Base-by-base conservation (phyloP, 1,284 basidiomycete species). In the Ustilago crameri region DNA sequence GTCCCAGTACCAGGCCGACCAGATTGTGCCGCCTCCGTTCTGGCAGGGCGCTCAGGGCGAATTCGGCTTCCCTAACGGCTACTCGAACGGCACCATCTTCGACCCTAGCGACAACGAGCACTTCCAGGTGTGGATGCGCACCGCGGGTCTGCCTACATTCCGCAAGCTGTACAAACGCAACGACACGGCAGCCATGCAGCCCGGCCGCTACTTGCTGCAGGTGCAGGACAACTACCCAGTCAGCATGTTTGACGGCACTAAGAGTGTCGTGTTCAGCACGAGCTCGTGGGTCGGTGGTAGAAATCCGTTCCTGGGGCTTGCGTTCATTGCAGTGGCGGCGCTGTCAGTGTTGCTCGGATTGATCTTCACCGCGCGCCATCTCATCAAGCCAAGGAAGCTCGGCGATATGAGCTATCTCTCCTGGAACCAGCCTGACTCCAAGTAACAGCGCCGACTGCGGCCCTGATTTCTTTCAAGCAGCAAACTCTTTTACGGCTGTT, bases 101-200 rank as follows among this genome's bases (percentile, higher is more conserved):
- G 86, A 97, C 80, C 86, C 98, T 32, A 86, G 86, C 51, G 80
- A 84, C 1, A 89, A 98, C 82, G 93, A 98, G 84, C 95, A 94
- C 82, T 98, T 99, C 86, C 94, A 97, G 85, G 95, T 98, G 76
- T 99, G 96, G 96, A 99, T 99, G 96, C 89, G 95, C 64, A 95
- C 93, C 2, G 93, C 96, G 1, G 95, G 95, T 22, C 85, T 98
- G 54, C 95, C 96, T 0, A 97, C 95, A 1, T 98, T 99, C 85
- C 90, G 93, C 42, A 98, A 98, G 85, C 86, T 98, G 20, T 98
- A 92, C 83, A 93, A 90, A 26, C 87, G 96, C 63, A 98, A 98
- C 84, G 95, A 98, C 80, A 84, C 88, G 27, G 87, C 90, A 30
- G 86, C 86, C 38, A 90, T 99, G 87, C 75, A 80, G 10, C 87